Evolutionary conservation across 73 alveolate species (phyloP).

Genomic region (Blepharisma stoltei): DNA sequence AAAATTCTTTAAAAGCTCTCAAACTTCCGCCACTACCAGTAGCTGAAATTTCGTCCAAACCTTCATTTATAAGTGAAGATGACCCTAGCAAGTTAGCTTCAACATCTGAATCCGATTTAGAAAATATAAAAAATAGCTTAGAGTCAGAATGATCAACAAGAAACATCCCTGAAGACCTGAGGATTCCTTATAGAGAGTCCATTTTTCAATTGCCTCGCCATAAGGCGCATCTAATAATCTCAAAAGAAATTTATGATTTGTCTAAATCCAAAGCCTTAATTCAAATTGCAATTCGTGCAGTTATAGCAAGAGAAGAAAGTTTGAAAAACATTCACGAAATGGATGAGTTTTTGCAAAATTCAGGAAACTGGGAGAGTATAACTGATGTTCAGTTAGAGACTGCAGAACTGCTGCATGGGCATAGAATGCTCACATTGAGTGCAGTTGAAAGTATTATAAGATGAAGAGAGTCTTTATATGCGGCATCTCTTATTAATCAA

Average conservation of each 20-base stretch:
- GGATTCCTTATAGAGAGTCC: not conserved
- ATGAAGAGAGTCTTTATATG: not conserved
- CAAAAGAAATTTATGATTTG: constrained; percentile 18
- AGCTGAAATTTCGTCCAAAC: too few relatives aligned
- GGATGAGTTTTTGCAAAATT: not conserved
- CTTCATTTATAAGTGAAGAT: too few relatives aligned
- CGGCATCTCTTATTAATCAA: not conserved
- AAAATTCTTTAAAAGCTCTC: too few relatives aligned
- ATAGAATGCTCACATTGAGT: not conserved
- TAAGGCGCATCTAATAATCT: not conserved
- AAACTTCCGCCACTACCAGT: too few relatives aligned
- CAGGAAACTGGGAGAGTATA: not conserved
- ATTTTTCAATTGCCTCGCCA: not conserved
- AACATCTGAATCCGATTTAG: not conserved
- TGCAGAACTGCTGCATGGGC: constrained; percentile 23
- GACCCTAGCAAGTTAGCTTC: too few relatives aligned
- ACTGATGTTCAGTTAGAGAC: constrained; percentile 8
- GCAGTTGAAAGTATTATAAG: not conserved
- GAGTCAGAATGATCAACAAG: not conserved
- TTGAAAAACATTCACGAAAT: not conserved
- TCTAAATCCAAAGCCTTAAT: not conserved
- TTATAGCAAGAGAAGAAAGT: not conserved
- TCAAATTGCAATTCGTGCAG: not conserved
- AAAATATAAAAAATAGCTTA: not conserved
- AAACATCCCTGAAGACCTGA: constrained; percentile 17